A percentile compares a stretch with the other conserved stretches of the same genome.
Evolutionary conservation across 73 alveolate species (phyloP).

Genomic region (Tetrahymena malaccensis): DNA sequence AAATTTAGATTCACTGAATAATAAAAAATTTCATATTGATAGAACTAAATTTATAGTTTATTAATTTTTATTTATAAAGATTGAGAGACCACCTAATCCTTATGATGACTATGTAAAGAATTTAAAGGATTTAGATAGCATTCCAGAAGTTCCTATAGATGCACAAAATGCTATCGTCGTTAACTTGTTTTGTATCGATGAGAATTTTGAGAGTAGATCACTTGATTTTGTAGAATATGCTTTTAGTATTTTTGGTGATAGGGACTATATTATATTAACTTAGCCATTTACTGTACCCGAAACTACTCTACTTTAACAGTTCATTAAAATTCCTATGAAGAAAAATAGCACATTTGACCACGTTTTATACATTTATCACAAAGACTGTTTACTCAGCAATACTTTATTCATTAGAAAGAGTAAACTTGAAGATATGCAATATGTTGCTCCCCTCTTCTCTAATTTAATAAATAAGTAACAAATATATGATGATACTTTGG

Average conservation of each 20-base stretch:
- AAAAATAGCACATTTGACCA: slow-evolving; percentile 88
- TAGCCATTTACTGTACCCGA: slow-evolving; percentile 97
- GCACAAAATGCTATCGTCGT: slow-evolving; percentile 94
- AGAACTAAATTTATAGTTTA: no score
- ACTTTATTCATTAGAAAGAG: slow-evolving; percentile 7
- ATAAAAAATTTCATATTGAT: no score
- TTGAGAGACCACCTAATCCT: slow-evolving; percentile 42
- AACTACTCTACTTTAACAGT: slow-evolving; percentile 76
- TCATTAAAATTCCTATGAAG: slow-evolving; percentile 78
- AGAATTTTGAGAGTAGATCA: slow-evolving; percentile 89
- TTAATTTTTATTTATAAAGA: neutral
- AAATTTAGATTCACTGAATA: no score
- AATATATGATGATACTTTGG: neutral
- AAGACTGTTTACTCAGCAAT: slow-evolving; percentile 70
- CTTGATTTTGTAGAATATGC: slow-evolving; percentile 90
- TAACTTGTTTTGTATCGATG: slow-evolving; percentile 93
- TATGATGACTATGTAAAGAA: slow-evolving; percentile 74
- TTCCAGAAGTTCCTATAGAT: slow-evolving; percentile 94
- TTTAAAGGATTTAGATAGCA: slow-evolving; percentile 73
- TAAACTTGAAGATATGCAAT: neutral
- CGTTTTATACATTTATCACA: slow-evolving; percentile 90
- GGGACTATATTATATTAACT: slow-evolving; percentile 92
- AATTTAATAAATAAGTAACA: neutral
- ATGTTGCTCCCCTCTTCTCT: neutral
- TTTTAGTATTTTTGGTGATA: slow-evolving; percentile 91